Conservation (phyloP, 2,329 filamentous ascomycete genomes). For the Pyrenophora seminiperda region DNA sequence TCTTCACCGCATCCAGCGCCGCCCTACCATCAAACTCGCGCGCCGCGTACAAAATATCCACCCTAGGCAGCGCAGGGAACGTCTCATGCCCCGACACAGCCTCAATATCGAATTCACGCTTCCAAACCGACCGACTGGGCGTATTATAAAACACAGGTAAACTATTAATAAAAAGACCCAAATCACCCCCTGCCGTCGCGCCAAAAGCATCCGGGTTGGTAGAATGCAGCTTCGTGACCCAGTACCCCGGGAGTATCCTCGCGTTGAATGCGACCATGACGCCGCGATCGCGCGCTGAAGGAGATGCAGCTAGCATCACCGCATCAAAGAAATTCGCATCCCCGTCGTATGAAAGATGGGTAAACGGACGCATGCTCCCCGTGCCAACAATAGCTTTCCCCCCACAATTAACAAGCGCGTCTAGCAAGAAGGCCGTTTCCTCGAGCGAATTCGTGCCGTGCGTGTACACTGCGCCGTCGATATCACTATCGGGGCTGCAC, state of each 20-base stretch:
- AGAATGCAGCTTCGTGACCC: slow-evolving; percentile 32
- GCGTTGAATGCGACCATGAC: slow-evolving; percentile 38
- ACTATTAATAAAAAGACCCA: slow-evolving; percentile 35
- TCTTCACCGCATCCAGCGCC: slow-evolving; percentile 28
- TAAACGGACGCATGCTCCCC: slow-evolving; percentile 35
- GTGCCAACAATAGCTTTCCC: slow-evolving; percentile 35
- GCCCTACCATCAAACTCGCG: slow-evolving; percentile 37
- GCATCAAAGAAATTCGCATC: slow-evolving; percentile 39
- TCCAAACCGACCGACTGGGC: slow-evolving; percentile 28
- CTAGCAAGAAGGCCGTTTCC: slow-evolving; percentile 37
- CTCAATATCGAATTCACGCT: slow-evolving; percentile 27
- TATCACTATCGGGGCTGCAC: slow-evolving; percentile 36
- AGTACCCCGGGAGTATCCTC: slow-evolving; percentile 35
- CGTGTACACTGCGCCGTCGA: slow-evolving; percentile 35
- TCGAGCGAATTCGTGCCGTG: slow-evolving; percentile 40
- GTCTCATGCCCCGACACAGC: slow-evolving; percentile 19
- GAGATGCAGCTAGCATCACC: slow-evolving; percentile 30
- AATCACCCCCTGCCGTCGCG: slow-evolving; percentile 27
- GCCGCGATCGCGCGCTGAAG: slow-evolving; percentile 28
- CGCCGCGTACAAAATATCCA: slow-evolving; percentile 40
- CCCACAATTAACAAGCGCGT: slow-evolving; percentile 33
- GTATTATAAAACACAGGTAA: slow-evolving; percentile 35
- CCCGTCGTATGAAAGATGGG: slow-evolving; percentile 33
- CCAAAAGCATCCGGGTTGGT: slow-evolving; percentile 38
- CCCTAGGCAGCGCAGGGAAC: slow-evolving; percentile 31